These are phyloP conservation scores for Butyriboletus loyo DNA, from an alignment of 768 basidiomycete species.

Conservation along the genomic window DNA sequence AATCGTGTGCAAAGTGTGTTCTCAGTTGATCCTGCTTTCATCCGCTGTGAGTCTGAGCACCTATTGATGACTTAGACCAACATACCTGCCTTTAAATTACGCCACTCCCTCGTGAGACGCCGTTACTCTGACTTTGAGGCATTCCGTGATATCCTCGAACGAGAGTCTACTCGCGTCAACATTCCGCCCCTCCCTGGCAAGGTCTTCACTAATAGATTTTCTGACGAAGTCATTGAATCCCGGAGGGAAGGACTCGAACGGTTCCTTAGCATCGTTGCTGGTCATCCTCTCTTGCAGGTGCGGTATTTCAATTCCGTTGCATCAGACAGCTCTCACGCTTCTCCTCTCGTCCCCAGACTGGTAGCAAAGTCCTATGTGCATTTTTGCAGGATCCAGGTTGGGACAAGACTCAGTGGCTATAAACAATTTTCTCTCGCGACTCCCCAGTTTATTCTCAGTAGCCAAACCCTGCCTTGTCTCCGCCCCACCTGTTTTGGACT, in stretches of 20 bases:
- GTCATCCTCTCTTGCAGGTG: slow-evolving; percentile 94
- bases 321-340: slow-evolving; percentile 4
- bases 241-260: slow-evolving; percentile 91
- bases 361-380: slow-evolving; percentile 93
- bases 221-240: slow-evolving; percentile 93
- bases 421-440: slow-evolving; percentile 16
- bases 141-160: slow-evolving; percentile 96
- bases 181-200: slow-evolving; percentile 97
- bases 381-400: slow-evolving; percentile 94
- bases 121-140: slow-evolving; percentile 95
- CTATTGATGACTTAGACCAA: slow-evolving; percentile 64
- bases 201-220: slow-evolving; percentile 97
- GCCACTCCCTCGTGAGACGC: slow-evolving; percentile 83
- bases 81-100: slow-evolving; percentile 97
- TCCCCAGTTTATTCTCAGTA: not conserved
- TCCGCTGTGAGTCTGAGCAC: slow-evolving; percentile 1
- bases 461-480: not conserved
- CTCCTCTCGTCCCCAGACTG: slow-evolving; percentile 54
- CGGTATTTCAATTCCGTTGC: slow-evolving; percentile 20
- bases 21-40: not conserved
- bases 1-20: slow-evolving; percentile 86
- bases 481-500: not conserved
- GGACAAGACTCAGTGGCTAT: slow-evolving; percentile 81
- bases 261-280: slow-evolving; percentile 94
- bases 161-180: slow-evolving; percentile 95